phyloP scores from a whole-genome alignment of 192 early-diverging fungal genomes.

The Coemansia guatemalensis region DNA sequence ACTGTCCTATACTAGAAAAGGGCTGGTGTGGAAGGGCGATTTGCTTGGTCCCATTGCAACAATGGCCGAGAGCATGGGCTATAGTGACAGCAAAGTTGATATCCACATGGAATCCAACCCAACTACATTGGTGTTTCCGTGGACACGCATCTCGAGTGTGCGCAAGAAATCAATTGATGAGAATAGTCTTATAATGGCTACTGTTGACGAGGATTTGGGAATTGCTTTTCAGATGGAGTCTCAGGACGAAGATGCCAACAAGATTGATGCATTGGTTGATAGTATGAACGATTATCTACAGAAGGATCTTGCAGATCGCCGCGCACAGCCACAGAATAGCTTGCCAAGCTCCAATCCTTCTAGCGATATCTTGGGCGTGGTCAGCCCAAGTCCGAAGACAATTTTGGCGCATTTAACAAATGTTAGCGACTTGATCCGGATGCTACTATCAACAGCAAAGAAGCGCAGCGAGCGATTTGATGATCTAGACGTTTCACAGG shows the following conservation, averaged over 20 bases:
- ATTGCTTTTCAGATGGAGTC: slow-evolving; percentile 22
- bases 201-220: slow-evolving; percentile 42
- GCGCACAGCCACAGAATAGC: neutral
- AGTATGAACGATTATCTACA: slow-evolving; percentile 1
- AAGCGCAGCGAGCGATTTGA: neutral
- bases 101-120: neutral
- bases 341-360: neutral
- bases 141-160: slow-evolving; percentile 26
- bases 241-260: neutral
- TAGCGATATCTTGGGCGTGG: neutral
- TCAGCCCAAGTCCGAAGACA: neutral
- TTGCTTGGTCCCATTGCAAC: slow-evolving; percentile 28
- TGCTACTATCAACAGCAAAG: neutral
- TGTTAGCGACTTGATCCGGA: neutral
- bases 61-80: slow-evolving; percentile 6
- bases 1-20: slow-evolving; percentile 9
- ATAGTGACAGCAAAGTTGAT: neutral
- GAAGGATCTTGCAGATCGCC: neutral
- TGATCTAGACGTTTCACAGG: slow-evolving; percentile 2
- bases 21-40: slow-evolving; percentile 25
- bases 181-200: slow-evolving; percentile 28
- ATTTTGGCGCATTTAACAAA: neutral
- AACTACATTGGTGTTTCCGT: slow-evolving; percentile 34
- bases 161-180: slow-evolving; percentile 36
- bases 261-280: neutral